Percentiles rank a stretch among this genome's conserved stretches.
Conservation (phyloP, 192 early-diverging fungal species). For the Coemansia reversa region DNA sequence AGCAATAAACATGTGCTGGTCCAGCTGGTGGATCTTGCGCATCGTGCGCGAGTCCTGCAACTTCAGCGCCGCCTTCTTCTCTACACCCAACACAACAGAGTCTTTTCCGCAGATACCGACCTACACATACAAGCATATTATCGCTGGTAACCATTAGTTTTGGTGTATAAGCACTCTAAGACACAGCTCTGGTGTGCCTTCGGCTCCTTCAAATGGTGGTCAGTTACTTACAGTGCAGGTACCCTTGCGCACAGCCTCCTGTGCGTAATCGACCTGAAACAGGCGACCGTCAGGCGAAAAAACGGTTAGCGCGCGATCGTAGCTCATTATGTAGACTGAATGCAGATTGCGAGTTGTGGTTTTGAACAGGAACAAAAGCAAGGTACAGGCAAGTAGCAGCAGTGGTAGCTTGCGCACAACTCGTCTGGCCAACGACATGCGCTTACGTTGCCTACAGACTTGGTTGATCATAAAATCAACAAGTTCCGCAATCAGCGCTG, state of each 20-base stretch:
- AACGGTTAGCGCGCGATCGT: conserved; percentile 88
- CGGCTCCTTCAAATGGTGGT: background rate
- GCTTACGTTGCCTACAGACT: conserved; percentile 9
- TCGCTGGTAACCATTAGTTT: background rate
- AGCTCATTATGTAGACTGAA: conserved; percentile 40
- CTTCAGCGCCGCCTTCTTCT: conserved; percentile 92
- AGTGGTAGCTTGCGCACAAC: background rate
- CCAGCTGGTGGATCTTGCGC: conserved; percentile 93
- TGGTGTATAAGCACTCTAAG: background rate
- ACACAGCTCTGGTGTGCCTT: background rate
- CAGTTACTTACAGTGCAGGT: conserved; percentile 85
- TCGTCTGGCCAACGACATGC: background rate
- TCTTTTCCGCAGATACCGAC: conserved; percentile 93
- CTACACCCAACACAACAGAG: conserved; percentile 92
- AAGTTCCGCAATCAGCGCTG: background rate
- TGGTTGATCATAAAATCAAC: background rate
- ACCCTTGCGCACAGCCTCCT: conserved; percentile 95
- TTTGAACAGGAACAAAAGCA: conserved; percentile 1
- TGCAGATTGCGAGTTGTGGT: background rate
- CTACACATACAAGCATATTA: conserved; percentile 45
- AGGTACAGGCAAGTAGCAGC: background rate
- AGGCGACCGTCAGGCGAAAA: conserved; percentile 99
- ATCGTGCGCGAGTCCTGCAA: conserved; percentile 97
- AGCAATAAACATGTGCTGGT: conserved; percentile 95
- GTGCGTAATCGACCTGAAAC: conserved; percentile 99